Conservation (phyloP, 345 rosid species). For the Brassica rapa region DNA sequence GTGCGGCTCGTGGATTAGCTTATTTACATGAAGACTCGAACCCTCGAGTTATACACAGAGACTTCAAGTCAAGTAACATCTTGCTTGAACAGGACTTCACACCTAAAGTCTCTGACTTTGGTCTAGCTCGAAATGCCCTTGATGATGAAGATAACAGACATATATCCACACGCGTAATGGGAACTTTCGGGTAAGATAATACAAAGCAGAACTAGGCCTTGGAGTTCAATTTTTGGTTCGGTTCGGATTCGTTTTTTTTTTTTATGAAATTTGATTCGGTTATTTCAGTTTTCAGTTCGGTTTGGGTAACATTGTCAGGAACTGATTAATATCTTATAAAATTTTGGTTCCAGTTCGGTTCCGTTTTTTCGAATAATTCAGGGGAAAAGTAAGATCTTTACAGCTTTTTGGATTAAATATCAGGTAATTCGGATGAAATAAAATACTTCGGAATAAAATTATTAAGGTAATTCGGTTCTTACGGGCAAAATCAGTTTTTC, state of each 20-base stretch:
- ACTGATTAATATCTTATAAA: no score
- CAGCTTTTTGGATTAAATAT: background rate
- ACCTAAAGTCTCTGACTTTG: constrained; percentile 93
- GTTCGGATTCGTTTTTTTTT: background rate
- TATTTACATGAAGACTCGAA: constrained; percentile 96
- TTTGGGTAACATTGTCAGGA: background rate
- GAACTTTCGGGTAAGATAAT: constrained; percentile 79
- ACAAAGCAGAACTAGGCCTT: background rate
- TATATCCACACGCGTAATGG: constrained; percentile 97
- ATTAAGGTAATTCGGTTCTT: no score
- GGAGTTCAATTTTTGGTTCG: background rate
- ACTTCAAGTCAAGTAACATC: constrained; percentile 94
- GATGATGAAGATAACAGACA: constrained; percentile 79
- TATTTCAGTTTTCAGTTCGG: background rate
- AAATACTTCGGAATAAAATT: background rate
- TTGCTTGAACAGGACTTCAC: constrained; percentile 87
- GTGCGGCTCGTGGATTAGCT: constrained; percentile 45
- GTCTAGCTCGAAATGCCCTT: constrained; percentile 87
- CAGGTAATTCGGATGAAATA: background rate
- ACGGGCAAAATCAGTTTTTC: no score
- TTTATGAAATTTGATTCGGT: no score
- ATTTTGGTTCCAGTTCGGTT: no score
- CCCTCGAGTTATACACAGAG: constrained; percentile 93
- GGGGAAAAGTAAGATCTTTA: background rate
- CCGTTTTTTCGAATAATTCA: no score